Percentiles rank a stretch among this genome's conserved stretches.
Conservation (phyloP, 148 eudicot species). For the Nyssa sinensis region DNA sequence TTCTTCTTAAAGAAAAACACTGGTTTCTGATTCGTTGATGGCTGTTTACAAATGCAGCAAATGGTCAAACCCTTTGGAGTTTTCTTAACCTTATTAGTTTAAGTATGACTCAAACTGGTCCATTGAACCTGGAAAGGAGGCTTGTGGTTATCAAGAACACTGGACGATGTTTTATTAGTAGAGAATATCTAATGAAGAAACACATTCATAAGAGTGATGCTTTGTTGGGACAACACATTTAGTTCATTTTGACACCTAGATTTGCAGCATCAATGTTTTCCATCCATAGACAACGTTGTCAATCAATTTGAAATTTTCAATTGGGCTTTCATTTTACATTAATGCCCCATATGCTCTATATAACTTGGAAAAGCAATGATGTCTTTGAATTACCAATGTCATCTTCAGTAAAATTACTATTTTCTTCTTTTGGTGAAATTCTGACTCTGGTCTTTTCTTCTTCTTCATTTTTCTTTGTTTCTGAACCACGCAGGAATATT, state of each 20-base stretch:
- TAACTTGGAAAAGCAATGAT: neutral
- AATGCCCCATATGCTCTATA: neutral
- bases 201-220: neutral
- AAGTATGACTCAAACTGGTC: neutral
- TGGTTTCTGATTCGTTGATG: too few relatives aligned
- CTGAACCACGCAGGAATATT: constrained; percentile 56
- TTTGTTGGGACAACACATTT: neutral
- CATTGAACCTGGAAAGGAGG: neutral
- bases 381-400: neutral
- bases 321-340: neutral
- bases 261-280: too few relatives aligned
- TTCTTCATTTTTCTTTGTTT: neutral
- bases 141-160: neutral
- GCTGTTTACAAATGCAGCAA: neutral
- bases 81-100: neutral
- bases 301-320: neutral
- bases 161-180: neutral
- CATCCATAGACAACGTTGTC: neutral
- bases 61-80: neutral
- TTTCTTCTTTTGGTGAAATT: neutral
- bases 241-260: neutral
- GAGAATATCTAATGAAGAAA: neutral
- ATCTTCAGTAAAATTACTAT: neutral
- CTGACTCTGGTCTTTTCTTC: neutral
- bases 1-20: too few relatives aligned